Percentiles rank a stretch among this genome's conserved stretches.
These are phyloP conservation scores for Eucalyptus sideroxylon DNA, from an alignment of 345 rosid genomes.

Conservation along the genomic window DNA sequence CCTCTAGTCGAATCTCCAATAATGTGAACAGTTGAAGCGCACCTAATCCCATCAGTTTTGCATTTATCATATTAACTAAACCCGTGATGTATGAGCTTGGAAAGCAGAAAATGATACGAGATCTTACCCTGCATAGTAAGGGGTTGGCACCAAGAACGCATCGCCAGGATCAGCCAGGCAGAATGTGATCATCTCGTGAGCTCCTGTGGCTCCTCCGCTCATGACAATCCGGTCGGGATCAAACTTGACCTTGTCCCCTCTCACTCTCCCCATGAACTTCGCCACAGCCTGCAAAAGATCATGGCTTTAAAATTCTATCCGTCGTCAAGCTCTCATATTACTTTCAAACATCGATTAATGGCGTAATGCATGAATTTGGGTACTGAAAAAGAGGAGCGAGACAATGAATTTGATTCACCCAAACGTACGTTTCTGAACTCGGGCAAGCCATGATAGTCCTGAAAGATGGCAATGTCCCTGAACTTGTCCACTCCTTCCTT, in stretches of 20 bases:
- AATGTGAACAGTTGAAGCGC: neutral
- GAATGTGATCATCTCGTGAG: conserved; percentile 72
- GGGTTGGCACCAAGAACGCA: conserved; percentile 88
- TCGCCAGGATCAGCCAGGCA: conserved; percentile 91
- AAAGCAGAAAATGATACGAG: neutral
- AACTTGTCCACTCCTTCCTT: conserved; percentile 39
- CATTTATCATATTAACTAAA: neutral
- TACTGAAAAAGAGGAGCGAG: neutral
- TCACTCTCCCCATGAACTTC: conserved; percentile 75
- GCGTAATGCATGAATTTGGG: rapidly evolving
- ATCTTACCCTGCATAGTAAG: conserved; percentile 93
- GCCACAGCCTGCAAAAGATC: conserved; percentile 59
- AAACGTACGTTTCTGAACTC: conserved; percentile 66
- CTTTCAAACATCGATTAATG: neutral
- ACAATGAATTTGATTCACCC: neutral
- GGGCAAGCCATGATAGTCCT: conserved; percentile 83
- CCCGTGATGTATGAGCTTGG: neutral
- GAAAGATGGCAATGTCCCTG: conserved; percentile 58
- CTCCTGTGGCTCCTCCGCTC: conserved; percentile 99
- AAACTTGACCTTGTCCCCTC: conserved; percentile 49
- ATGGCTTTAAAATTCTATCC: neutral
- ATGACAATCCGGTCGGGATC: conserved; percentile 84
- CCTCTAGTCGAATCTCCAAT: neutral
- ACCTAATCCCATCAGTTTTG: neutral
- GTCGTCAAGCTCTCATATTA: neutral